Evolutionary conservation across 345 rosid genomes (phyloP).

Genomic region (Microthlaspi erraticum): DNA sequence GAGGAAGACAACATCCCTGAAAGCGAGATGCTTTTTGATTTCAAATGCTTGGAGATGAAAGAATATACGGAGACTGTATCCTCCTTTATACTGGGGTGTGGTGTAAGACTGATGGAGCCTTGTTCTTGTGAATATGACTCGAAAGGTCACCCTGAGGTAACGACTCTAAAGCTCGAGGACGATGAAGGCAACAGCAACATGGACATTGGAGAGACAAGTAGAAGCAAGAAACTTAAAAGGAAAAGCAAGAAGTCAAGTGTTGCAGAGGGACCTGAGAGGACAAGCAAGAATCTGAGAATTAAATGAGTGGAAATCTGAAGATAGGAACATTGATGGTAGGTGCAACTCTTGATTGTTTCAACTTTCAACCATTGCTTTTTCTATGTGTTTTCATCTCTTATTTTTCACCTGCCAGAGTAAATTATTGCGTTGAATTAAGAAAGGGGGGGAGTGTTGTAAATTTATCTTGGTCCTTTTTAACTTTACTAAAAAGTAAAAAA

Average conservation of each 20-base stretch:
- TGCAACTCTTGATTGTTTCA: too few species aligned
- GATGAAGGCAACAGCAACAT: neutral
- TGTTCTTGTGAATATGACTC: conserved; percentile 15
- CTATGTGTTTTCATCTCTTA: too few species aligned
- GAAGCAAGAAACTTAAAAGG: conserved; percentile 5
- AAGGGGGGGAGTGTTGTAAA: too few species aligned
- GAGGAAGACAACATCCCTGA: conserved; percentile 11
- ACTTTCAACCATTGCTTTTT: too few species aligned
- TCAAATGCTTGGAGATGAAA: neutral
- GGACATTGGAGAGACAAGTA: neutral
- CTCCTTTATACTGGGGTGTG: conserved; percentile 1
- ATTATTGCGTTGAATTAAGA: too few species aligned
- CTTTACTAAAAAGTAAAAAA: too few species aligned
- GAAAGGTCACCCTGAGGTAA: neutral
- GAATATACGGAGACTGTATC: neutral
- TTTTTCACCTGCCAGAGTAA: too few species aligned
- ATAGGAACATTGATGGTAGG: neutral
- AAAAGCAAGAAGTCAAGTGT: conserved; percentile 4
- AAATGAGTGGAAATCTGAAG: neutral
- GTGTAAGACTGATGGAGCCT: neutral
- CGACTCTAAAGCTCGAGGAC: neutral
- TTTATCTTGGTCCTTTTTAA: too few species aligned
- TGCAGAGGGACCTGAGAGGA: too few species aligned
- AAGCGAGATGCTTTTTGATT: neutral
- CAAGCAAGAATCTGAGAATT: neutral